Base-by-base conservation (phyloP, 495 filamentous ascomycete genomes). In the Pseudomonodictys pantanalensis region DNA sequence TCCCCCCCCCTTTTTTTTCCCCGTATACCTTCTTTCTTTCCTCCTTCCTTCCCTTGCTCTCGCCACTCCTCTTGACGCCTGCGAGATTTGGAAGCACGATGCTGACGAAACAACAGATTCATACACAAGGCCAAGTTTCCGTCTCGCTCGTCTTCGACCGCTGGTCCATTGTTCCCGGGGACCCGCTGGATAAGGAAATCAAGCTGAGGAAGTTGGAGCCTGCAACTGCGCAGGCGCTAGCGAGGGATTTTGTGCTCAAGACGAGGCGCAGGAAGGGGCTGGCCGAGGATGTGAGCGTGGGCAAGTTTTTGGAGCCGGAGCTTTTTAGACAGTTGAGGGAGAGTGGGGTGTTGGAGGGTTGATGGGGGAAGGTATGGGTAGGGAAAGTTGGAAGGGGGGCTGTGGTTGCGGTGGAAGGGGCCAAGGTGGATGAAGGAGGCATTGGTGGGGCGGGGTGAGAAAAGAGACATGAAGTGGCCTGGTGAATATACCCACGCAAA, bases 221-320 rank as follows among this genome's bases (percentile, higher is more conserved):
- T 65, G 93, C 95, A 3, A 77, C 78, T 35, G 87, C 88, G 57
- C 87, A 89, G 79, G 90, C 86, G 6, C 96, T 91, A 51, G 93
- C 93, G 1, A 79, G 93, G 51, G 93, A 98, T 71, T 96, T 98
- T 74, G 91, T 96, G 18, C 76, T 97, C 55, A 98, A 98, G 83
- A 98, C 93, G 11, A 80, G 93, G 60, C 76, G 92, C 66, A 80
- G 93, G 51, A 98, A 98, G 78, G 93, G 93, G 3, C 73, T 98
- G 62, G 91, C 89, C 56, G 93, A 97, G 78, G 95, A 97, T 73
- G 90, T 98, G 23, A 89, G 86, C 5, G 90, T 98, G 33, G 89
- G 88, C 58, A 96, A 95, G 71, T 98, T 97, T 72, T 77, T 98
- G 72, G 93, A 98, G 77, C 87, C 89, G 3, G 93, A 97, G 71